Evolutionary conservation across 371 early-diverging fungal species (phyloP).

Genomic region (Actinomortierella wolfii): DNA sequence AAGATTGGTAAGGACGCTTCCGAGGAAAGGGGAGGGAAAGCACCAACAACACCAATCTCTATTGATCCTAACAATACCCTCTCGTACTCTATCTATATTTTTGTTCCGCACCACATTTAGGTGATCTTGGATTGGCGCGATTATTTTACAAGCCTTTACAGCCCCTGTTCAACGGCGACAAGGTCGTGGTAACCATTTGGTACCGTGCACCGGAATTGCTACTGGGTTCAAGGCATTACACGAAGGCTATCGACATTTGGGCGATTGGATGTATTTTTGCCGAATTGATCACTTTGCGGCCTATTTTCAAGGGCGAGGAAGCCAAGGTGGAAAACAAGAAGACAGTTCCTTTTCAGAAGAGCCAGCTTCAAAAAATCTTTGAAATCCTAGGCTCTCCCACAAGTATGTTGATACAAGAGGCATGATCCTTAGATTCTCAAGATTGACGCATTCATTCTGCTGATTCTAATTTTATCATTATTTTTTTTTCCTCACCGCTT

Average conservation of each 20-base stretch:
- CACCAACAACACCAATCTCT: no score
- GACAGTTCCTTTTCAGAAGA: slow-evolving; percentile 88
- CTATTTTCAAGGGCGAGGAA: slow-evolving; percentile 96
- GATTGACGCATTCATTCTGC: not conserved
- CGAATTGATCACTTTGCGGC: slow-evolving; percentile 85
- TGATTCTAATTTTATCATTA: not conserved
- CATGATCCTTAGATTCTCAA: not conserved
- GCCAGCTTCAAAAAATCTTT: slow-evolving; percentile 88
- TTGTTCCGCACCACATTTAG: slow-evolving; percentile 31
- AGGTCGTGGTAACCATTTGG: slow-evolving; percentile 98
- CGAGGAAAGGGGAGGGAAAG: not conserved
- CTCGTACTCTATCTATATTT: slow-evolving; percentile 2
- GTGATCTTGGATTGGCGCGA: slow-evolving; percentile 92
- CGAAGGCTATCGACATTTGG: slow-evolving; percentile 95
- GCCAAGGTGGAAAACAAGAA: slow-evolving; percentile 90
- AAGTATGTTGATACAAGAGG: slow-evolving; percentile 53
- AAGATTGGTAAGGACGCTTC: slow-evolving; percentile 76
- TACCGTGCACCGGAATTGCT: slow-evolving; percentile 97
- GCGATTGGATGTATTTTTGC: slow-evolving; percentile 96
- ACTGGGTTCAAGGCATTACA: slow-evolving; percentile 91
- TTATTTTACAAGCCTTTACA: slow-evolving; percentile 81
- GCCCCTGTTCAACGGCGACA: slow-evolving; percentile 86
- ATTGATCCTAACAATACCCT: not conserved
- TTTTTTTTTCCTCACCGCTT: not conserved
- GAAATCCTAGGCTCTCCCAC: slow-evolving; percentile 90